Evolutionary conservation across 2,329 filamentous ascomycete species (phyloP), one percentile per base, ranked within the genome.

Genomic region (Sporothrix curviconia): DNA sequence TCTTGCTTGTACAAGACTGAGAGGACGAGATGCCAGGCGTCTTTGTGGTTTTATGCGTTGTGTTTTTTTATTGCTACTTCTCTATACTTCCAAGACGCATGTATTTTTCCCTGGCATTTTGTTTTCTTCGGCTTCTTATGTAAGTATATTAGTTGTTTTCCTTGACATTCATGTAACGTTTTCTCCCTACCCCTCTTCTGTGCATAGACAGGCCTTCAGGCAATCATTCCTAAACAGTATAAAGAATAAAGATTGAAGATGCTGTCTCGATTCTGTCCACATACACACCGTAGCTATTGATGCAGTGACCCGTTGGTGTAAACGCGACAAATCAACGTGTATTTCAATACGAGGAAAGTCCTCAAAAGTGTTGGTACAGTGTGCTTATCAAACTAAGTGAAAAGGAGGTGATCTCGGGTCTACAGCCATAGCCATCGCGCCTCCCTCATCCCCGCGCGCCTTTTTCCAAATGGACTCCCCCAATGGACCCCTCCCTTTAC

Each of bases 401-500:
- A n/a, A n/a, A n/a, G n/a, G n/a, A n/a, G n/a, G n/a, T n/a, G n/a
- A n/a, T n/a, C n/a, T n/a, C n/a, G n/a, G n/a, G n/a, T n/a, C n/a
- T n/a, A n/a, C n/a, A n/a, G n/a, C n/a, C n/a, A n/a, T n/a, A n/a
- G n/a, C n/a, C n/a, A n/a, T n/a, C n/a, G n/a, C n/a, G n/a, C n/a
- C n/a, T n/a, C n/a, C 9, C 15, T 36, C 25, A 4, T 25, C 15
- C 34, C 22, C 44, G 17, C 24, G 17, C 46, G 30, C 47, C 11
- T n/a, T 7, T 17, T 28, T 7, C 19, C 2, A 11, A 4, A 43
- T 46, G 2, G 4, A 6, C 14, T 12, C 7, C 15, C 5, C 17
- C 12, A 7, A 51, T 53, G 51, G 52, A 12, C 15, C 25, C 15
- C 44, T 24, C 22, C 6, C 74, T 72, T 78, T 77, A 76, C 70